Conservation (phyloP, 2,329 filamentous ascomycete genomes). For the Aspergillus brasiliensis region DNA sequence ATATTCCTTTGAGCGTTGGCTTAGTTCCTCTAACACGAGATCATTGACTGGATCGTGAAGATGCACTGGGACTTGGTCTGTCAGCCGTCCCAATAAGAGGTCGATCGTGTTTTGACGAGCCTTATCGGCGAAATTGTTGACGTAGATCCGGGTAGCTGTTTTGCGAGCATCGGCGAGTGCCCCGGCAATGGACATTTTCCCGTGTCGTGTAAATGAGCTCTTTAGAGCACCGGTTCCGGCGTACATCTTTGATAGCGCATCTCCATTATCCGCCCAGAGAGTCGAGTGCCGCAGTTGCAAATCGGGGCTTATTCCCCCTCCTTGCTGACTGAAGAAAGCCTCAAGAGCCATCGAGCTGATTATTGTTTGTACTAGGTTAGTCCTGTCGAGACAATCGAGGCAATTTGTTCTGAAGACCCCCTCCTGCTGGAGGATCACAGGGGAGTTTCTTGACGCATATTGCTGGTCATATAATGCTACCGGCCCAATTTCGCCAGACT, state of each 20-base stretch:
- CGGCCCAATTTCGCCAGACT: conserved; percentile 70
- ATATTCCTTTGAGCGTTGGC: conserved; percentile 67
- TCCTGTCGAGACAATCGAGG: conserved; percentile 91
- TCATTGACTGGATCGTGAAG: conserved; percentile 95
- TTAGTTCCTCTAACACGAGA: conserved; percentile 76
- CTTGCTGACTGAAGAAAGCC: conserved; percentile 74
- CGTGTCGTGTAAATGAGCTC: conserved; percentile 88
- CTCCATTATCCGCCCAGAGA: conserved; percentile 96
- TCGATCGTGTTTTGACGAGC: conserved; percentile 93
- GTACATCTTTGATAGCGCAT: conserved; percentile 91
- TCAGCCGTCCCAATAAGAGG: conserved; percentile 80
- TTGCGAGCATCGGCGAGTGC: conserved; percentile 94
- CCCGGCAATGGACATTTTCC: conserved; percentile 93
- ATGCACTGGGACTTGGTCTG: conserved; percentile 80
- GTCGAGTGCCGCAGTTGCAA: conserved; percentile 92
- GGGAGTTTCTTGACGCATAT: conserved; percentile 45
- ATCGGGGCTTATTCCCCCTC: conserved; percentile 70
- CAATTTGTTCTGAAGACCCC: conserved; percentile 97
- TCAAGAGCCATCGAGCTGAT: conserved; percentile 93
- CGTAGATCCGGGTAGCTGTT: conserved; percentile 88
- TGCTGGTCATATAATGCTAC: conserved; percentile 41
- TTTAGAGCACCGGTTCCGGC: conserved; percentile 95
- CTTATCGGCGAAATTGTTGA: conserved; percentile 97
- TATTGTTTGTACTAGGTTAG: conserved; percentile 93
- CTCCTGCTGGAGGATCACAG: conserved; percentile 83